Conservation (phyloP, 305 asterid genomes). For the Withania somnifera region DNA sequence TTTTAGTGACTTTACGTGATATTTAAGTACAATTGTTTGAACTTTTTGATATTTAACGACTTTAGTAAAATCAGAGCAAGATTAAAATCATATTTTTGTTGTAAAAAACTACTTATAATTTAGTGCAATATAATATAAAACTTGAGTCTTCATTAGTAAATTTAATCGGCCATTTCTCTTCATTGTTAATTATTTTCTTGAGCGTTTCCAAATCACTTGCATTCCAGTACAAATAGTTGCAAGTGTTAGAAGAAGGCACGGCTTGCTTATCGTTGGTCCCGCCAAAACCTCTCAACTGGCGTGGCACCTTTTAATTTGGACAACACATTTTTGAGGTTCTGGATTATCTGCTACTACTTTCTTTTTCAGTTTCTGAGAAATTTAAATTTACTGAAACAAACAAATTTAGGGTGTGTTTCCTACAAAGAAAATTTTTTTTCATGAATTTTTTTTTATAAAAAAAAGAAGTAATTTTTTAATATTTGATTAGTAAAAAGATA, state of each 20-base stretch:
- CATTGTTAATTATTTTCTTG: too few relatives aligned
- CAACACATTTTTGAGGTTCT: background rate
- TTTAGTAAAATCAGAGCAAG: background rate
- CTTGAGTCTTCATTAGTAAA: background rate
- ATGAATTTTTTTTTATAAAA: too few relatives aligned
- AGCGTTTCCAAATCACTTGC: background rate
- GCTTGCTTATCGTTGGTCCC: background rate
- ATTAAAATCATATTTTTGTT: background rate
- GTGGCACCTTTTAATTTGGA: background rate
- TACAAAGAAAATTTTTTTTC: too few relatives aligned
- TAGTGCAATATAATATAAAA: background rate
- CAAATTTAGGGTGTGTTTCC: too few relatives aligned
- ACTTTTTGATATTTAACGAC: background rate
- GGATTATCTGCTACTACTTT: background rate
- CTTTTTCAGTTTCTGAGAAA: background rate
- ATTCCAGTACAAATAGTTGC: background rate
- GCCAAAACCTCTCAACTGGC: background rate
- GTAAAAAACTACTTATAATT: background rate
- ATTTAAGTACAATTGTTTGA: background rate
- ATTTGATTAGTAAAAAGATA: too few relatives aligned
- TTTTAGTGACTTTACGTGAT: background rate
- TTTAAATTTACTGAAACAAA: background rate
- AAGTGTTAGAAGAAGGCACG: background rate
- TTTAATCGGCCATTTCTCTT: background rate
- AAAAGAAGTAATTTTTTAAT: too few relatives aligned